phyloP scores from a whole-genome alignment of 176 grass and related monocot genomes.

The Bolboschoenus planiculmis region DNA sequence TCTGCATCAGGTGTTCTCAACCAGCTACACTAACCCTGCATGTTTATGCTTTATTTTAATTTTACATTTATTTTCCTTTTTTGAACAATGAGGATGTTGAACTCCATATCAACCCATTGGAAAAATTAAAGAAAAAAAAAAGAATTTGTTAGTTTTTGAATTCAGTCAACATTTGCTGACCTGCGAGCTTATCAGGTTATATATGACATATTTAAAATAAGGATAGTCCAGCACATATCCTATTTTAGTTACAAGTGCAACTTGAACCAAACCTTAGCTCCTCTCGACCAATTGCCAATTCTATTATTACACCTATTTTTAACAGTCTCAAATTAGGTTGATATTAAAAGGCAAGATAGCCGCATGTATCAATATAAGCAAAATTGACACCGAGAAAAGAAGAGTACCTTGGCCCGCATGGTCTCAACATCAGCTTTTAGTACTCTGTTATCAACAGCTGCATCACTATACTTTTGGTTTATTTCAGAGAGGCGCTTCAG shows the following conservation, averaged over 20 bases:
- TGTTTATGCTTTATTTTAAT: background rate
- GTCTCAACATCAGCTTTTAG: constrained; percentile 53
- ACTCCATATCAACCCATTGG: background rate
- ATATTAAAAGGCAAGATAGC: background rate
- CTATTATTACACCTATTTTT: background rate
- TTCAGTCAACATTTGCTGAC: background rate
- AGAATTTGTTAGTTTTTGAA: background rate
- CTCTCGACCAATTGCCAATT: background rate
- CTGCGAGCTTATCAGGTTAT: background rate
- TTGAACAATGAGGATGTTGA: background rate
- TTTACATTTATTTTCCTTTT: background rate
- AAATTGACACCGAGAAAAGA: background rate
- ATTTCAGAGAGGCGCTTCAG: constrained; percentile 41
- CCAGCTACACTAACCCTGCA: background rate
- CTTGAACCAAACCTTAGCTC: background rate
- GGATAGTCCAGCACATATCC: background rate
- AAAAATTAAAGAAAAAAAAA: background rate
- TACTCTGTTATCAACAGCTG: constrained; percentile 45
- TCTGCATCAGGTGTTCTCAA: background rate
- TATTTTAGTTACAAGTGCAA: background rate
- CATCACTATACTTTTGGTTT: constrained; percentile 46
- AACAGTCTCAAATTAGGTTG: background rate
- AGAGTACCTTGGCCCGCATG: constrained; percentile 51
- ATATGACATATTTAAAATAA: background rate
- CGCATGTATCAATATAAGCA: background rate